Evolutionary conservation across 495 filamentous ascomycete genomes (phyloP).

Genomic region (Penicillium desertorum): DNA sequence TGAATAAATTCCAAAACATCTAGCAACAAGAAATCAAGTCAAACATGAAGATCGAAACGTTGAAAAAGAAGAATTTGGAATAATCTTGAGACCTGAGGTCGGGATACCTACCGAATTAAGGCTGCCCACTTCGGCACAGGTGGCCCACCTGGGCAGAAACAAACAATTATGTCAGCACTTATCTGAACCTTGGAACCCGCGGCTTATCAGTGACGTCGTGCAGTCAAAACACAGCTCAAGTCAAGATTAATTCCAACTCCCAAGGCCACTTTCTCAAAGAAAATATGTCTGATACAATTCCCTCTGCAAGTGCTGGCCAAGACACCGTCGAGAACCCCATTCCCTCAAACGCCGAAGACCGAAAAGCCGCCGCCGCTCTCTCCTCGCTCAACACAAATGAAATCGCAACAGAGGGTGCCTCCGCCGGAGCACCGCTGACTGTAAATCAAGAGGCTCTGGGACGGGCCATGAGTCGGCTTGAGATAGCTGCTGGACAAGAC

Average conservation of each 20-base stretch:
- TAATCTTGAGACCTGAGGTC: neutral
- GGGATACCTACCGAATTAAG: too few relatives aligned
- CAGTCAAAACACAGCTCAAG: neutral
- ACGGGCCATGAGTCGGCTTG: conserved; percentile 76
- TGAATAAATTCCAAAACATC: neutral
- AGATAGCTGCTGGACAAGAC: conserved; percentile 43
- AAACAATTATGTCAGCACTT: conserved; percentile 8
- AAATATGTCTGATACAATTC: conserved; percentile 60
- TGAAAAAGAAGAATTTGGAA: neutral
- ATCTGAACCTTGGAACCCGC: neutral
- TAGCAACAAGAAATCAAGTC: neutral
- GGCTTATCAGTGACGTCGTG: conserved; percentile 6
- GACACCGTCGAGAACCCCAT: conserved; percentile 57
- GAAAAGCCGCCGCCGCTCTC: conserved; percentile 86
- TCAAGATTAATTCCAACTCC: neutral
- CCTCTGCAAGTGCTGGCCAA: conserved; percentile 67
- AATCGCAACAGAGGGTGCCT: conserved; percentile 39
- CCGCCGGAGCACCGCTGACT: conserved; percentile 46
- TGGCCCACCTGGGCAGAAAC: neutral
- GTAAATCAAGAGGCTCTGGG: conserved; percentile 79
- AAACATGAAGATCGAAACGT: neutral
- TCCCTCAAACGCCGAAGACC: conserved; percentile 76
- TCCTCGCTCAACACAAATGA: conserved; percentile 71
- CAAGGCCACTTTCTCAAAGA: neutral
- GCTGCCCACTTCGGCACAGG: too few relatives aligned